These are phyloP conservation scores for Lithohypha guttulata DNA, from an alignment of 2,329 filamentous ascomycete genomes.

Conservation along the genomic window DNA sequence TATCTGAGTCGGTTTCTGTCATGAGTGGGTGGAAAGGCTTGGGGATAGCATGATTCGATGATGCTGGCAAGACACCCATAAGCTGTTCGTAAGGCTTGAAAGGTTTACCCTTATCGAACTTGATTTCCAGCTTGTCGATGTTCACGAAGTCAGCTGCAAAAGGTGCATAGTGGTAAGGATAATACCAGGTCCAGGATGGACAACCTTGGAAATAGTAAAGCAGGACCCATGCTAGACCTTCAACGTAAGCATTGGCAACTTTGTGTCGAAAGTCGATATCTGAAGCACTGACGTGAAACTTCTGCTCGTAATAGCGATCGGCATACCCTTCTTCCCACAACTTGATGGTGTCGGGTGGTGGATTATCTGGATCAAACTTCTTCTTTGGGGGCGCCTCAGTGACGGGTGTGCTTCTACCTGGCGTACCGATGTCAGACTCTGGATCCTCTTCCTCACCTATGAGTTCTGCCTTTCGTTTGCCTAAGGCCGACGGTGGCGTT, in stretches of 20 bases:
- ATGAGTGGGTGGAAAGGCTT: constrained; percentile 82
- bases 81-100: constrained; percentile 93
- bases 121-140: constrained; percentile 64
- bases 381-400: constrained; percentile 33
- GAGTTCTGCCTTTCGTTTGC: constrained; percentile 68
- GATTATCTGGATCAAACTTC: constrained; percentile 20
- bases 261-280: constrained; percentile 79
- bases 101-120: constrained; percentile 72
- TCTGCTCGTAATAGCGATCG: constrained; percentile 93
- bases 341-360: constrained; percentile 66
- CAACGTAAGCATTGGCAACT: constrained; percentile 83
- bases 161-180: constrained; percentile 95
- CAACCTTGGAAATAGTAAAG: constrained; percentile 98
- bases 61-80: constrained; percentile 93
- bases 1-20: constrained; percentile 76
- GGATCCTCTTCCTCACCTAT: constrained; percentile 48
- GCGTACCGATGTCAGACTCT: constrained; percentile 37
- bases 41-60: constrained; percentile 83
- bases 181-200: constrained; percentile 98
- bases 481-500: constrained; percentile 42
- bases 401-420: constrained; percentile 48
- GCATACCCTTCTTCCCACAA: constrained; percentile 94
- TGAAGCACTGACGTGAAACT: constrained; percentile 73
- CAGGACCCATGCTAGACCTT: constrained; percentile 90
- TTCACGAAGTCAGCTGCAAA: constrained; percentile 92